A percentile compares a stretch with the other conserved stretches of the same genome.
These are phyloP conservation scores for Stachybotrys chlorohalonatus DNA, from an alignment of 2,329 filamentous ascomycete genomes.

Conservation along the genomic window DNA sequence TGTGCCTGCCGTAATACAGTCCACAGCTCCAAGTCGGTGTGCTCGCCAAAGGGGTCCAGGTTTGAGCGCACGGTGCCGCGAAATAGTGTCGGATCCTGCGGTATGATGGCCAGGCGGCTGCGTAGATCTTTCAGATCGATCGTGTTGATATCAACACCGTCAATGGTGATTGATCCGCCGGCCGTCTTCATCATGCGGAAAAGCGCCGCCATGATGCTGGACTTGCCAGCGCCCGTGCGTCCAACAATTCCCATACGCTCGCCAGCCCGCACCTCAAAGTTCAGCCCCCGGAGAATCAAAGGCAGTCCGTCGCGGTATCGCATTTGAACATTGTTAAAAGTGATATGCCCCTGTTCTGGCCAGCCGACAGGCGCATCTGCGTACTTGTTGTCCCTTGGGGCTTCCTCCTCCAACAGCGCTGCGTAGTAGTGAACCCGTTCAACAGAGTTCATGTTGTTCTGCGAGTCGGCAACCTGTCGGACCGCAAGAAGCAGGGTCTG, in stretches of 20 bases:
- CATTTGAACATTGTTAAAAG: slow-evolving; percentile 66
- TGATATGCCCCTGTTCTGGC: slow-evolving; percentile 74
- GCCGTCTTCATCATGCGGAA: slow-evolving; percentile 63
- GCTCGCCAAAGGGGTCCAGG: slow-evolving; percentile 67
- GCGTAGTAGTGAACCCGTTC: slow-evolving; percentile 86
- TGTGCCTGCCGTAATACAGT: slow-evolving; percentile 58
- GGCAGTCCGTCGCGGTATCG: slow-evolving; percentile 66
- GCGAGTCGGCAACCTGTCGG: slow-evolving; percentile 82
- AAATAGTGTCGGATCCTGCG: slow-evolving; percentile 76
- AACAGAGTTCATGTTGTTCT: slow-evolving; percentile 93
- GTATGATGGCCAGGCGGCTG: slow-evolving; percentile 67
- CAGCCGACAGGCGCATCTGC: slow-evolving; percentile 61
- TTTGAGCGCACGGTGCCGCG: slow-evolving; percentile 67
- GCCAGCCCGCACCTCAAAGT: slow-evolving; percentile 62
- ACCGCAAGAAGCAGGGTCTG: slow-evolving; percentile 93
- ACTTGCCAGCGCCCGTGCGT: slow-evolving; percentile 71
- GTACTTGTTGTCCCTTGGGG: slow-evolving; percentile 56
- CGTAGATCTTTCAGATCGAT: slow-evolving; percentile 65
- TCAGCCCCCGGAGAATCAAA: slow-evolving; percentile 58
- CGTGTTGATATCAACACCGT: slow-evolving; percentile 57
- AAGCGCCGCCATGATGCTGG: slow-evolving; percentile 68
- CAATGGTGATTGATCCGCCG: slow-evolving; percentile 50
- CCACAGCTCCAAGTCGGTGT: slow-evolving; percentile 60
- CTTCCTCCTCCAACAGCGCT: slow-evolving; percentile 74
- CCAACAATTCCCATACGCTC: slow-evolving; percentile 73